Percentiles rank a stretch among this genome's conserved stretches.
phyloP scores from a whole-genome alignment of 768 basidiomycete species.

The Leucosporidium scottii region DNA sequence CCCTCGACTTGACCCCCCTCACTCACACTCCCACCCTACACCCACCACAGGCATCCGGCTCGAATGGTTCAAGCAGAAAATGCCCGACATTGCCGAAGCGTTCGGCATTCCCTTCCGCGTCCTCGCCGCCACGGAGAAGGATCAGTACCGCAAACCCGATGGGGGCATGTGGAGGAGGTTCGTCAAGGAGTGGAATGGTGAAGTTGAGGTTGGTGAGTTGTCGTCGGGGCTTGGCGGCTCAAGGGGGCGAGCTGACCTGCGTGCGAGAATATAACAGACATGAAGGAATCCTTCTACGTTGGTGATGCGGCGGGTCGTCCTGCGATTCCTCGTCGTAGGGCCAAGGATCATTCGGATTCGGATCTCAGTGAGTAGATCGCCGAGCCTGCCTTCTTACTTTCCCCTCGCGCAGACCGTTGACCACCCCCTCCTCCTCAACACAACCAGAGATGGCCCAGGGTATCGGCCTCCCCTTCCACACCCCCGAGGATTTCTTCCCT shows the following conservation, averaged over 20 bases:
- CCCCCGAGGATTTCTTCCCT: constrained; percentile 11
- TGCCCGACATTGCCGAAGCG: constrained; percentile 1
- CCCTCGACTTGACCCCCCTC: not conserved
- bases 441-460: constrained; percentile 23
- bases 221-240: no score
- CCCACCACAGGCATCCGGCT: no score
- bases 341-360: constrained; percentile 41
- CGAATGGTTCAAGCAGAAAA: not conserved
- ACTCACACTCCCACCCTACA: not conserved
- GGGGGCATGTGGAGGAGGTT: constrained; percentile 41
- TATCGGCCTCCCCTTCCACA: constrained; percentile 5
- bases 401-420: not conserved
- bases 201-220: constrained; percentile 37
- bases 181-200: constrained; percentile 31
- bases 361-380: constrained; percentile 1
- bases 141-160: constrained; percentile 42
- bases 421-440: not conserved
- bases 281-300: constrained; percentile 40
- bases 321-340: not conserved
- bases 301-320: constrained; percentile 45
- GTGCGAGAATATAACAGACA: constrained; percentile 26
- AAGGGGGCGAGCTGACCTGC: not conserved
- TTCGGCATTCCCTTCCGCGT: constrained; percentile 37
- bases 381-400: not conserved
- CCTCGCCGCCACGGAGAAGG: constrained; percentile 40